These are phyloP conservation scores for Crucibulum laeve DNA, from an alignment of 768 basidiomycete species.

Conservation along the genomic window DNA sequence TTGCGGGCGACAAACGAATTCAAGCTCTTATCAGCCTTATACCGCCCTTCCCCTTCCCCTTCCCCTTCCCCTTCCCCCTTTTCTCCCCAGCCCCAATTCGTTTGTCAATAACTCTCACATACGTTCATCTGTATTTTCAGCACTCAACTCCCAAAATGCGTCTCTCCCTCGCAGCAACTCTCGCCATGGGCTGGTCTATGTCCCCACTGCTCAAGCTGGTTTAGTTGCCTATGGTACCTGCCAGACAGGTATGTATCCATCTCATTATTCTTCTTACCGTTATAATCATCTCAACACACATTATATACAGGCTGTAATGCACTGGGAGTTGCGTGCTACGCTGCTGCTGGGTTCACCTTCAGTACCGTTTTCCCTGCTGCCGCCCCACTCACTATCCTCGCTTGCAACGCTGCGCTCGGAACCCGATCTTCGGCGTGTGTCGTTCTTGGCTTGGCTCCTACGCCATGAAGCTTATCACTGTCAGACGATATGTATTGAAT, in stretches of 20 bases:
- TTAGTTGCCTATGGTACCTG: not conserved
- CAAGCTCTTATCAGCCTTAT: too few relatives aligned
- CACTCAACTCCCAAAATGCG: too few relatives aligned
- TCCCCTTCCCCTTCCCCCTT: too few relatives aligned
- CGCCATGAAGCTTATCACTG: constrained; percentile 22
- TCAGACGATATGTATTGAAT: too few relatives aligned
- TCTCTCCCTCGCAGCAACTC: too few relatives aligned
- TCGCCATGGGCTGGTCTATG: too few relatives aligned
- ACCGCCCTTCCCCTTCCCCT: too few relatives aligned
- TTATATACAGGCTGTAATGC: constrained; percentile 2
- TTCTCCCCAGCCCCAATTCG: too few relatives aligned
- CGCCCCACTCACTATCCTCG: constrained; percentile 32
- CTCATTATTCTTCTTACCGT: not conserved
- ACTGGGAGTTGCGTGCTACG: constrained; percentile 35
- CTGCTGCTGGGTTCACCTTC: constrained; percentile 35
- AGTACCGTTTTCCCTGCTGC: constrained; percentile 34
- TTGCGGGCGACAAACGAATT: too few relatives aligned
- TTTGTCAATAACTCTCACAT: too few relatives aligned
- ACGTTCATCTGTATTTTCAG: too few relatives aligned
- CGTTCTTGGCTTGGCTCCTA: constrained; percentile 28
- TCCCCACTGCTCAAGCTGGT: too few relatives aligned
- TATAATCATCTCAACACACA: not conserved
- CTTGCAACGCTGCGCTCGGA: constrained; percentile 39
- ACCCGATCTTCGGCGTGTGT: constrained; percentile 38
- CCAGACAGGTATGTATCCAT: not conserved